These are phyloP conservation scores for Symbiodinium natans DNA, from an alignment of 73 alveolate species.

Conservation along the genomic window DNA sequence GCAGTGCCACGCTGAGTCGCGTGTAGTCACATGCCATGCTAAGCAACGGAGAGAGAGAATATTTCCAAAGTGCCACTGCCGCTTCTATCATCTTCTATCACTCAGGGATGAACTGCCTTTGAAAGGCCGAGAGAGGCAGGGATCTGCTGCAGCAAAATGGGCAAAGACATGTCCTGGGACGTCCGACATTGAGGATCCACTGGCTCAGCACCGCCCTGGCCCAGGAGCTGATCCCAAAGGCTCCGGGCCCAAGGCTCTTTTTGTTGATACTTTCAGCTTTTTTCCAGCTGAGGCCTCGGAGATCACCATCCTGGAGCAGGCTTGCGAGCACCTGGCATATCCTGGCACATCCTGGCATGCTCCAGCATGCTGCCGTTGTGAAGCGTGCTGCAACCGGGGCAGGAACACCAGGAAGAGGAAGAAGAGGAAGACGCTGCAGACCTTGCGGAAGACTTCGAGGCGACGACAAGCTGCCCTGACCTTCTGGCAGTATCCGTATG, in stretches of 20 bases:
- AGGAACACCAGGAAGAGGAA: no score
- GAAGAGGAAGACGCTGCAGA: no score
- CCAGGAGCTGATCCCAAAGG: conserved; percentile 2
- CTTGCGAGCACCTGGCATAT: neutral
- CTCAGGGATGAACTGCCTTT: neutral
- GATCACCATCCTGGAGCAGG: conserved; percentile 12
- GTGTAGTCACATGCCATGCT: neutral
- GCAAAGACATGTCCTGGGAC: no score
- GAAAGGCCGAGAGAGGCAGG: neutral
- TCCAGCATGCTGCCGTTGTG: no score
- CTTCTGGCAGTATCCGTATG: no score
- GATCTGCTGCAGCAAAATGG: no score
- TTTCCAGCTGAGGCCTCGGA: neutral
- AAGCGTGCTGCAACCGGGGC: no score
- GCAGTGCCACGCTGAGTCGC: neutral
- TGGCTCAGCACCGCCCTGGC: conserved; percentile 7
- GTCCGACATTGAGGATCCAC: neutral
- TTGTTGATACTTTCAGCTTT: neutral
- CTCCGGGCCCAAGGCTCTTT: no score
- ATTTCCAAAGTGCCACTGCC: neutral
- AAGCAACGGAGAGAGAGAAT: neutral
- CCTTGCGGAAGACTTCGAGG: no score
- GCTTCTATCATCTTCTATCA: neutral
- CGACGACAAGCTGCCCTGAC: no score
- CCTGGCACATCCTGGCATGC: no score